Base-by-base conservation (phyloP, 2,329 filamentous ascomycete species). In the Colletotrichum tofieldiae region DNA sequence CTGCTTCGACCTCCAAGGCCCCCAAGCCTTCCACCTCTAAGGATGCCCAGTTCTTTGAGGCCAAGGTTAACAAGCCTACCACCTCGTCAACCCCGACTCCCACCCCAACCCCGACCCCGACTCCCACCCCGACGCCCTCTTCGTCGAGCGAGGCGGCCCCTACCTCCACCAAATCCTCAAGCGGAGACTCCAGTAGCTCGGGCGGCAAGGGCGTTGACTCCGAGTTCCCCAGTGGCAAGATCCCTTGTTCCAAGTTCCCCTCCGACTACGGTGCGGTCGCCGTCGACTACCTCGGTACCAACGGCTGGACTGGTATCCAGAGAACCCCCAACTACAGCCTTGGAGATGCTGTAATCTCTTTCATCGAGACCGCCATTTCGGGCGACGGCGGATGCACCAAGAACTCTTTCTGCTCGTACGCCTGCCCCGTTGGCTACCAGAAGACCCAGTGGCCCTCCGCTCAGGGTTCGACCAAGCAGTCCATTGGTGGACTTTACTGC, bases 371-470 rank as follows among this genome's bases (percentile, higher is more conserved):
- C 51, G 90, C 88, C 35, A 82, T 91, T 58, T 84, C 84, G 23
- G 93, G 92, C 20, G 83, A 89, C 20, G 37, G 43, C 8, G 82
- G 82, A 72, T 96, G 94, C 84, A 81, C 78, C 11, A 77, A 86
- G 12, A 92, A 91, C 60, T 84, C 86, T 71, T 95, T 95, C 87
- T 98, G 96, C 88, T 97, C 95, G 2, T 98, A 98, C 79, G 92
- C 94, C 68, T 99, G 96, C 86, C 93, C 94, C n/a, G 84, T 91
- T 37, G 96, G 96, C 56, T 97, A 96, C 83, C 91, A 96, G 82
- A 98, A 98, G 89, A 89, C 93, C 3, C 96, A 98, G 81, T 98
- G 95, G 93, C 94, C 96, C 58, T 77, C 80, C 14, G 82, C 88
- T 43, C 96, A 98, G 86, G 96, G 96, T 67, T 79, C 86, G 47